A percentile compares a stretch with the other conserved stretches of the same genome.
Evolutionary conservation across 2,329 filamentous ascomycete genomes (phyloP).

Genomic region (Cryphonectria radicalis): DNA sequence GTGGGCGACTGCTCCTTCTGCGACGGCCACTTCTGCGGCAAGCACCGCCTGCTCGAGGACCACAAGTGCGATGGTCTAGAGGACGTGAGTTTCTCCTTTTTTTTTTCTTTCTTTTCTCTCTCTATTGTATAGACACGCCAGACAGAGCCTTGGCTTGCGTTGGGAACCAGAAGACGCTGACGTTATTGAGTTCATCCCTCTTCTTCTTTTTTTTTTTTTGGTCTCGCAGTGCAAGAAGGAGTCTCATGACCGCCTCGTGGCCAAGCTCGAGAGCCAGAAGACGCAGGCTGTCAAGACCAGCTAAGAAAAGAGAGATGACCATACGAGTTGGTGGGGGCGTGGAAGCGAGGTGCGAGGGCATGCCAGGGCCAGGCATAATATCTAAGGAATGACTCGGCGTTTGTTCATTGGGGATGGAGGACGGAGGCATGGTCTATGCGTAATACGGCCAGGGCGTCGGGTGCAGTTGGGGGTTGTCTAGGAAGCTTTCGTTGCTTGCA

Average conservation of each 20-base stretch:
- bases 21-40: conserved; percentile 90
- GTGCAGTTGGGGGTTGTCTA: not conserved
- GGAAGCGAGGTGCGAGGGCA: not conserved
- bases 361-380: not conserved
- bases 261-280: conserved; percentile 88
- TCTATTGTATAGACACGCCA: not conserved
- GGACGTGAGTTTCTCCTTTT: conserved; percentile 65
- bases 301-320: conserved; percentile 47
- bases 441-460: not conserved
- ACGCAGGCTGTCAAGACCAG: conserved; percentile 93
- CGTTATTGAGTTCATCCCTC: not conserved
- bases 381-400: not conserved
- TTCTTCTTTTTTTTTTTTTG: too few relatives aligned
- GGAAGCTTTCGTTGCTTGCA: not conserved
- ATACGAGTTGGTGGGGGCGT: not conserved
- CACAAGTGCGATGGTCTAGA: conserved; percentile 92
- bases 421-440: not conserved
- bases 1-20: conserved; percentile 97
- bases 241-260: conserved; percentile 89
- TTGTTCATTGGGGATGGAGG: not conserved
- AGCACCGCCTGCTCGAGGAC: conserved; percentile 90
- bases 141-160: conserved; percentile 3
- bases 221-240: conserved; percentile 83
- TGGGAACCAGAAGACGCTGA: conserved; percentile 21
- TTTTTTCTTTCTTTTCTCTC: conserved; percentile 16